Evolutionary conservation across 805 yeast genomes (phyloP).

Genomic region (Blastobotrys robertii): DNA sequence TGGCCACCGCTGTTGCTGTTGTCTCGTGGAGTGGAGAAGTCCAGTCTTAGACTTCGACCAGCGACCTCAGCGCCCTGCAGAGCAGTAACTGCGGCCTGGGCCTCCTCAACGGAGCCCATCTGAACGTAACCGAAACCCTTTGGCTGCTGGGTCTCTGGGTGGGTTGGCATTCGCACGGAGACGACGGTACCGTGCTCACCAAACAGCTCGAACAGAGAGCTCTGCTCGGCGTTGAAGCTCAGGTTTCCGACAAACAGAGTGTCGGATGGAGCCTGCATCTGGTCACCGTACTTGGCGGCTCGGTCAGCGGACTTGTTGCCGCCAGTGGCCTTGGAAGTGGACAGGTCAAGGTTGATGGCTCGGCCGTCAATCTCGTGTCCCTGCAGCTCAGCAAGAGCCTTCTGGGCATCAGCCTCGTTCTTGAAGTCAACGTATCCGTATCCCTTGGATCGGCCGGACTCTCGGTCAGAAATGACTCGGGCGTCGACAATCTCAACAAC

Average conservation of each 20-base stretch:
- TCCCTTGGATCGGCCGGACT: constrained; percentile 89
- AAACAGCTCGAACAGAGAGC: constrained; percentile 61
- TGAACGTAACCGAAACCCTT: constrained; percentile 99
- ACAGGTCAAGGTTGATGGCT: constrained; percentile 87
- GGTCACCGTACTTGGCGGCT: constrained; percentile 85
- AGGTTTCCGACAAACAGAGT: constrained; percentile 94
- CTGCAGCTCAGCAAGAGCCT: constrained; percentile 75
- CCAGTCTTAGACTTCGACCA: constrained; percentile 91
- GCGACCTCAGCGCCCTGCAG: constrained; percentile 82
- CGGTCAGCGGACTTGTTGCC: constrained; percentile 51
- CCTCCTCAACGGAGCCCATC: constrained; percentile 77
- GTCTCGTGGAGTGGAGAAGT: constrained; percentile 79
- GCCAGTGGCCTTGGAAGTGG: constrained; percentile 67
- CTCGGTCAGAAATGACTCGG: constrained; percentile 89
- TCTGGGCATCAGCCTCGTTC: constrained; percentile 65
- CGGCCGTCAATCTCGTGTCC: constrained; percentile 96
- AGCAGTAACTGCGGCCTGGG: constrained; percentile 77
- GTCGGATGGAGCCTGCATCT: constrained; percentile 86
- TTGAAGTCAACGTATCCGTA: constrained; percentile 91
- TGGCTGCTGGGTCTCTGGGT: constrained; percentile 97
- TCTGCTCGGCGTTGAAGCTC: constrained; percentile 83
- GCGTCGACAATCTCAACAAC: constrained; percentile 69
- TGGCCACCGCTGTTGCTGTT: constrained; percentile 29
- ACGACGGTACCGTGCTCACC: constrained; percentile 72
- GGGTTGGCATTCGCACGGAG: constrained; percentile 92